A percentile compares a stretch with the other conserved stretches of the same genome.
These are phyloP conservation scores for Hymenoscyphus repandus DNA, from an alignment of 2,329 filamentous ascomycete species.

Conservation along the genomic window DNA sequence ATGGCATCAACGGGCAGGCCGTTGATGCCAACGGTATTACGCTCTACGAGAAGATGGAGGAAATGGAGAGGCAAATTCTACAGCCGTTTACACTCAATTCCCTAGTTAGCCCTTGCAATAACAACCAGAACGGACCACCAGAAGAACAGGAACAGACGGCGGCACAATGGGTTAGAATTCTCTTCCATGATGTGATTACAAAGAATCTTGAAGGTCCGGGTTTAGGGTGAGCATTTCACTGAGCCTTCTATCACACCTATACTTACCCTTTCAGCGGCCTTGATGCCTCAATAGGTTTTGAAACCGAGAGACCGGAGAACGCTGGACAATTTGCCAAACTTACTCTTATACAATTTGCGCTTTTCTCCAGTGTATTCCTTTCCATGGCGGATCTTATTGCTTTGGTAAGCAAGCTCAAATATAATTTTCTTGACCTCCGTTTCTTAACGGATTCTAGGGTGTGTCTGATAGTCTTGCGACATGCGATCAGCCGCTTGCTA, in stretches of 20 bases:
- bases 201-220: slow-evolving; percentile 34
- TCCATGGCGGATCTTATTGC: slow-evolving; percentile 5
- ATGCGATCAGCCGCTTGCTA: not conserved
- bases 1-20: no score
- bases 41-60: slow-evolving; percentile 3
- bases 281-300: slow-evolving; percentile 20
- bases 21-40: slow-evolving; percentile 7
- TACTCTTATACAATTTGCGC: slow-evolving; percentile 5
- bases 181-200: slow-evolving; percentile 58
- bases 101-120: slow-evolving; percentile 4
- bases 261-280: slow-evolving; percentile 11
- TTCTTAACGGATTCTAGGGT: slow-evolving; percentile 27
- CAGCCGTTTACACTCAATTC: not conserved
- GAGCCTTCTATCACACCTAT: not conserved
- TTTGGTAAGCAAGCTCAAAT: not conserved
- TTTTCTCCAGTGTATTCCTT: not conserved
- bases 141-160: slow-evolving; percentile 9
- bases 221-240: slow-evolving; percentile 7
- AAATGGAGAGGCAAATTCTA: slow-evolving; percentile 4
- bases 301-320: slow-evolving; percentile 15
- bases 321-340: slow-evolving; percentile 27
- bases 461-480: slow-evolving; percentile 26
- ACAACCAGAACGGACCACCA: slow-evolving; percentile 2
- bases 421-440: not conserved
- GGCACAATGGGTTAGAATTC: slow-evolving; percentile 55